phyloP scores from a whole-genome alignment of 805 yeast species.

The Candida succiphila region DNA sequence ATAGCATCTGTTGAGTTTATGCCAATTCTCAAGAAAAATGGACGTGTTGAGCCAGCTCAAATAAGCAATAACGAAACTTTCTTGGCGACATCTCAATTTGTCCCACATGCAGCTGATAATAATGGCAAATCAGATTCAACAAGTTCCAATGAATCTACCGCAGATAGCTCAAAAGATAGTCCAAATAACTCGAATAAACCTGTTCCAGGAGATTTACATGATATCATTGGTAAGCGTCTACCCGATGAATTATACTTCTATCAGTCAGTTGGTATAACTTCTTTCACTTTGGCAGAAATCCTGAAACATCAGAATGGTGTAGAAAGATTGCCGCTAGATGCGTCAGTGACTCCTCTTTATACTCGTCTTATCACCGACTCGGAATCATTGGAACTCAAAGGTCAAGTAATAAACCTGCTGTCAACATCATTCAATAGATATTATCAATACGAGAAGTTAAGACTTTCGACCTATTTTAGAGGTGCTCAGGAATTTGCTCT shows the following conservation, averaged over 20 bases:
- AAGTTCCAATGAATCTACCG: slow-evolving; percentile 3
- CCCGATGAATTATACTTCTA: slow-evolving; percentile 83
- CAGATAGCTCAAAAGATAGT: slow-evolving; percentile 6
- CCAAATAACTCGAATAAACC: slow-evolving; percentile 14
- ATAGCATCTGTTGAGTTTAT: slow-evolving; percentile 55
- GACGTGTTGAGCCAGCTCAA: slow-evolving; percentile 51
- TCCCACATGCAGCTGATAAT: slow-evolving; percentile 5
- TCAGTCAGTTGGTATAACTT: slow-evolving; percentile 65
- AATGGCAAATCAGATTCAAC: slow-evolving; percentile 4
- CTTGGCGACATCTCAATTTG: slow-evolving; percentile 4
- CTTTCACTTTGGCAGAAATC: slow-evolving; percentile 54
- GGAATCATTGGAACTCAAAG: slow-evolving; percentile 39
- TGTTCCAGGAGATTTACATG: slow-evolving; percentile 74
- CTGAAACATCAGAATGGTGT: slow-evolving; percentile 53
- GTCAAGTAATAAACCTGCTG: slow-evolving; percentile 54
- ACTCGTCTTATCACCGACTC: slow-evolving; percentile 38
- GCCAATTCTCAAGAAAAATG: slow-evolving; percentile 65
- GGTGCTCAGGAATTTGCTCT: slow-evolving; percentile 24
- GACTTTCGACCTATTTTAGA: slow-evolving; percentile 28
- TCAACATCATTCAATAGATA: slow-evolving; percentile 73
- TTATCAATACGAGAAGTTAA: slow-evolving; percentile 65
- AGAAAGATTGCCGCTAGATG: slow-evolving; percentile 60
- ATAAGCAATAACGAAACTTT: slow-evolving; percentile 12
- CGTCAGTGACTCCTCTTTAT: slow-evolving; percentile 46
- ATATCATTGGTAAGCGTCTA: slow-evolving; percentile 70